These are phyloP conservation scores for Periconia sp. DNA, from an alignment of 2,329 filamentous ascomycete genomes.

Conservation along the genomic window DNA sequence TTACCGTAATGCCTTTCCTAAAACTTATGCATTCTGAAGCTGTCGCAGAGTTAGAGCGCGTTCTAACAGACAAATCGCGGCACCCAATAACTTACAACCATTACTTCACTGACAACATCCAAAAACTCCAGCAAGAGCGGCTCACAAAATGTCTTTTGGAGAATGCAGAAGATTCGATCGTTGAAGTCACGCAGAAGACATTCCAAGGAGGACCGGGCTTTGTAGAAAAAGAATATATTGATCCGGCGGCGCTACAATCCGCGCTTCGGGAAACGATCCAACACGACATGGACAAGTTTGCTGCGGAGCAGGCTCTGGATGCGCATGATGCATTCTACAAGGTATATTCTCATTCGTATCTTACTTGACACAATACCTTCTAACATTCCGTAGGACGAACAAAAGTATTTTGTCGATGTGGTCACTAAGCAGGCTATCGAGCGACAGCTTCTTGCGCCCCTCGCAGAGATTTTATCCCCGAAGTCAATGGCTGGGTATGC, in stretches of 20 bases:
- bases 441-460: constrained; percentile 33
- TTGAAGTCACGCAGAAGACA: neutral
- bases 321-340: constrained; percentile 34
- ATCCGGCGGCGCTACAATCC: neutral
- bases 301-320: constrained; percentile 35
- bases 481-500: constrained; percentile 29
- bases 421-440: constrained; percentile 39
- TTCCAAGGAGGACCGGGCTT: neutral
- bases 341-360: neutral
- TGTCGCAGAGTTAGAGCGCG: constrained; percentile 37
- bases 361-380: too few relatives aligned
- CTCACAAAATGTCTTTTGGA: neutral
- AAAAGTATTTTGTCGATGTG: constrained; percentile 34
- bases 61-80: constrained; percentile 50
- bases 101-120: constrained; percentile 36
- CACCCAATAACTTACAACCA: constrained; percentile 59
- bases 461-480: constrained; percentile 30
- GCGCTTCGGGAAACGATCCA: constrained; percentile 4
- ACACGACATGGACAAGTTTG: constrained; percentile 35
- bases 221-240: constrained; percentile 28
- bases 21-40: constrained; percentile 44
- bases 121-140: constrained; percentile 4
- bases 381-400: constrained; percentile 18
- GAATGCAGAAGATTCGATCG: too few relatives aligned
- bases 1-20: constrained; percentile 46